Conservation (phyloP, 768 basidiomycete genomes). For the Tephrocybe sp. region DNA sequence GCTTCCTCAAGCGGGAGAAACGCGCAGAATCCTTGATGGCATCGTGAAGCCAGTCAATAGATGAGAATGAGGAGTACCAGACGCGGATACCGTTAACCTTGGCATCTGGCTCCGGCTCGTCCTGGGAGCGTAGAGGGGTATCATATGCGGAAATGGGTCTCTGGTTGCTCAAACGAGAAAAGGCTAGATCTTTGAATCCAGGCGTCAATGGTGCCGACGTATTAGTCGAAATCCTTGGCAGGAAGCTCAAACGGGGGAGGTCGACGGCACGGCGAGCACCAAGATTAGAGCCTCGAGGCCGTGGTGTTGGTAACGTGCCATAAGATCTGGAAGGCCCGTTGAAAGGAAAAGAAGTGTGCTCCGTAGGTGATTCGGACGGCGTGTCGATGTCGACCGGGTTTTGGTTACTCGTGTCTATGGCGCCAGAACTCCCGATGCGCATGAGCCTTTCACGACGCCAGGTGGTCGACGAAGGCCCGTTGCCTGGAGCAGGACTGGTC, state of each 20-base stretch:
- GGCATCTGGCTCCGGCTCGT: slow-evolving; percentile 49
- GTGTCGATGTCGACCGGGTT: background rate
- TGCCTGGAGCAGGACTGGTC: slow-evolving; percentile 3
- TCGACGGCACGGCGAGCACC: slow-evolving; percentile 32
- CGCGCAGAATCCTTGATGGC: slow-evolving; percentile 91
- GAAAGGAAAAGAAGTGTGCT: slow-evolving; percentile 36
- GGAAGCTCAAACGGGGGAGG: slow-evolving; percentile 32
- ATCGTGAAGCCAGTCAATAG: slow-evolving; percentile 96
- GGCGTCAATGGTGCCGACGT: slow-evolving; percentile 38
- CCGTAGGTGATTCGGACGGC: slow-evolving; percentile 23
- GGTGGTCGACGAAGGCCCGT: slow-evolving; percentile 51
- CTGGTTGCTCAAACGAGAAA: slow-evolving; percentile 41
- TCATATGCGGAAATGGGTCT: slow-evolving; percentile 78
- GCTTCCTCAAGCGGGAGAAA: slow-evolving; percentile 65
- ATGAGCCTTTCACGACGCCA: slow-evolving; percentile 63
- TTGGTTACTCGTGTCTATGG: background rate
- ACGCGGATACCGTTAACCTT: slow-evolving; percentile 86
- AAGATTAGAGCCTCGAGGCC: slow-evolving; percentile 27
- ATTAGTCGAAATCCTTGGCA: slow-evolving; percentile 32
- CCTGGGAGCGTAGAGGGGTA: slow-evolving; percentile 36
- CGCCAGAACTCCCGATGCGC: slow-evolving; percentile 42
- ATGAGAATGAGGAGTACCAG: slow-evolving; percentile 87
- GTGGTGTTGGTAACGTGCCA: slow-evolving; percentile 47
- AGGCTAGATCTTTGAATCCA: slow-evolving; percentile 36
- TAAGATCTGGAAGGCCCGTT: slow-evolving; percentile 39